phyloP scores from a whole-genome alignment of 805 yeast species.

The Lachancea thermotolerans region DNA sequence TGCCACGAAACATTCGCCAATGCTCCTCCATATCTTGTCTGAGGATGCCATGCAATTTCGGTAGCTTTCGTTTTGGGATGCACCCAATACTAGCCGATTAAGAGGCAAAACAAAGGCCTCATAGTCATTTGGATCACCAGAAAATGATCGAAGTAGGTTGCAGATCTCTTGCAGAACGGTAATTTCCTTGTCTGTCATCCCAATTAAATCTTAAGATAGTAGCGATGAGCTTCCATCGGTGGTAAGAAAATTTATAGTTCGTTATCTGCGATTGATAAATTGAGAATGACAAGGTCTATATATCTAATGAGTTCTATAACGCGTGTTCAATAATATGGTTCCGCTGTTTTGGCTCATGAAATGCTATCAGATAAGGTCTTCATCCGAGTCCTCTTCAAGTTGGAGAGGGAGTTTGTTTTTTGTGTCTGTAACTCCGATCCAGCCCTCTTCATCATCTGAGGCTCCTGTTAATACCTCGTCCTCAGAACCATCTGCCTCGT shows the following conservation, averaged over 20 bases:
- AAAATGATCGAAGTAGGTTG: neutral
- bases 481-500: conserved; percentile 25
- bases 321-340: neutral
- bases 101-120: conserved; percentile 6
- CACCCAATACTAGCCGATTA: conserved; percentile 19
- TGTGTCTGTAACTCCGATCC: conserved; percentile 30
- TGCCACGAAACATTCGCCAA: neutral
- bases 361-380: conserved; percentile 10
- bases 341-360: neutral
- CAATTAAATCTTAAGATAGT: too few species aligned
- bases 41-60: conserved; percentile 23
- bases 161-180: neutral
- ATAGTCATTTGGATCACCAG: neutral
- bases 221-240: too few species aligned
- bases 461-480: conserved; percentile 28
- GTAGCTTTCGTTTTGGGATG: conserved; percentile 24
- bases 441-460: conserved; percentile 35
- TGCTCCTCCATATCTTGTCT: conserved; percentile 25
- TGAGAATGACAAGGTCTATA: neutral
- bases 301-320: neutral
- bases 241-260: too few species aligned
- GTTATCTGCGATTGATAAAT: too few species aligned
- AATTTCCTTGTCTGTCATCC: neutral
- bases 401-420: conserved; percentile 19
- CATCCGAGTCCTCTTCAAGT: conserved; percentile 17